A percentile compares a stretch with the other conserved stretches of the same genome.
phyloP scores from a whole-genome alignment of 345 rosid genomes.

The Corymbia maculata region DNA sequence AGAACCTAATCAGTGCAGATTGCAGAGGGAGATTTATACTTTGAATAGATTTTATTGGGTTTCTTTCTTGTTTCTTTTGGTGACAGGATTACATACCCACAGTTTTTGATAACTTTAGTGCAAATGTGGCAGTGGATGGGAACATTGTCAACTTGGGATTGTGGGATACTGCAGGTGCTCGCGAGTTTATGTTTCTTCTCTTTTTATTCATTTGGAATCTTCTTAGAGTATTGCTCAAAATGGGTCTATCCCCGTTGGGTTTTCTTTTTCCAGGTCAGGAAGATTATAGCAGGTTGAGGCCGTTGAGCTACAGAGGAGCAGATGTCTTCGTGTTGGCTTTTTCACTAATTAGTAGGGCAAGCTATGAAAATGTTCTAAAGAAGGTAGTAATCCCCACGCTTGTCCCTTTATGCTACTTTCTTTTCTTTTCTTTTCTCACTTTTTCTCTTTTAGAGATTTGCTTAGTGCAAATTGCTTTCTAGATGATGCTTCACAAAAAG shows the following conservation, averaged over 20 bases:
- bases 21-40: not conserved
- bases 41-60: not conserved
- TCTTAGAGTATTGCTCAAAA: not conserved
- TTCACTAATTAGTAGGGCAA: slow-evolving; percentile 86
- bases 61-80: not conserved
- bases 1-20: not conserved
- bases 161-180: slow-evolving; percentile 96
- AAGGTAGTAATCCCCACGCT: slow-evolving; percentile 38
- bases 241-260: not conserved
- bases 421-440: not conserved
- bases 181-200: not conserved
- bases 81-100: slow-evolving; percentile 92
- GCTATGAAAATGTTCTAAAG: slow-evolving; percentile 94
- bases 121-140: slow-evolving; percentile 92
- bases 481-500: not conserved
- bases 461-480: not conserved
- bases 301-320: slow-evolving; percentile 96
- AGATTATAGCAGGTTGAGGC: slow-evolving; percentile 96
- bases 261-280: slow-evolving; percentile 58
- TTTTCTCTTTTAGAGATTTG: not conserved
- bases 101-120: slow-evolving; percentile 98
- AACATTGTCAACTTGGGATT: slow-evolving; percentile 85
- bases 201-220: not conserved
- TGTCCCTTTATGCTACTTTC: not conserved
- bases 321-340: slow-evolving; percentile 88